Evolutionary conservation across 176 grass and related monocot genomes (phyloP).

Genomic region (Phoenix dactylifera): DNA sequence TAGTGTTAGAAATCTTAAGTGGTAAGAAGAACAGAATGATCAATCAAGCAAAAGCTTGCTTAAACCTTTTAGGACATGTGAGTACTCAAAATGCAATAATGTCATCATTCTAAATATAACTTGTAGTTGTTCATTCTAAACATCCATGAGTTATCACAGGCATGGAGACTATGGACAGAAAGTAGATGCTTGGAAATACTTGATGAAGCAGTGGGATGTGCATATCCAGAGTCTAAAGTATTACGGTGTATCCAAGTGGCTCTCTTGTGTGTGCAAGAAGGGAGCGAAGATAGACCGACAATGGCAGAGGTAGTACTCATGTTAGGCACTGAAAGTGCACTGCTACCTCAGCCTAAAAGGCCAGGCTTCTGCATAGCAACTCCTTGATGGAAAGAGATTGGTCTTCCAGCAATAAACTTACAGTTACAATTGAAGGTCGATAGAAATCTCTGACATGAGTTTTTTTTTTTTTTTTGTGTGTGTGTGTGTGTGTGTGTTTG

Average conservation of each 20-base stretch:
- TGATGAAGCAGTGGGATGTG: neutral
- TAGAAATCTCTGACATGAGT: too few relatives aligned
- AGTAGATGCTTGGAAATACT: neutral
- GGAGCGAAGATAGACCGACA: too few relatives aligned
- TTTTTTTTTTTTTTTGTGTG: too few relatives aligned
- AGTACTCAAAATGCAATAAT: neutral
- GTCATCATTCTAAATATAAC: neutral
- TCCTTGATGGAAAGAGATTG: too few relatives aligned
- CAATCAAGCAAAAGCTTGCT: neutral
- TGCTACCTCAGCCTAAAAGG: too few relatives aligned
- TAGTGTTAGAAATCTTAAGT: neutral
- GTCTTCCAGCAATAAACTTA: too few relatives aligned
- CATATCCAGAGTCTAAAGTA: neutral
- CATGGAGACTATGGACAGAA: neutral
- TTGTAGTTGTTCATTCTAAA: too few relatives aligned
- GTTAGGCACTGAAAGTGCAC: too few relatives aligned
- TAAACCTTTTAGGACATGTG: neutral
- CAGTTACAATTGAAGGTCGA: too few relatives aligned
- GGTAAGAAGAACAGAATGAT: neutral
- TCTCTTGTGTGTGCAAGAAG: constrained; percentile 6
- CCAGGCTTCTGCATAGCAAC: too few relatives aligned
- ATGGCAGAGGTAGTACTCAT: too few relatives aligned
- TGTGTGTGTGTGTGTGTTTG: too few relatives aligned
- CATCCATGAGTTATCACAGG: neutral
- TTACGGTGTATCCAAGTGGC: neutral